These are phyloP conservation scores for Bauhinia variegata DNA, from an alignment of 306 rosid species.

Conservation along the genomic window DNA sequence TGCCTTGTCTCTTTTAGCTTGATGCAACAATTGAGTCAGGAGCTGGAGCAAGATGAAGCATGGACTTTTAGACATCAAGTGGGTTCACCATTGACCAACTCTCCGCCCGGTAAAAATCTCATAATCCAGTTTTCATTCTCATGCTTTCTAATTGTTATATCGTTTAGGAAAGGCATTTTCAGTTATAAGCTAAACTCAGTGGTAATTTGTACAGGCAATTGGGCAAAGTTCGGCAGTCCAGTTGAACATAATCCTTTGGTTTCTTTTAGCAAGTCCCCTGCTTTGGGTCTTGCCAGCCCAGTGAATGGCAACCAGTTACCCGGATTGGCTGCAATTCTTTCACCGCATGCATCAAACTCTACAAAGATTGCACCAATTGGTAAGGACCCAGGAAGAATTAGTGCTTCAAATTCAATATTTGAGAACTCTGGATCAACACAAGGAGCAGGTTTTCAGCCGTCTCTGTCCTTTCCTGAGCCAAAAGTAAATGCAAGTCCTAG, in stretches of 20 bases:
- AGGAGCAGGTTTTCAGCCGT: constrained; percentile 51
- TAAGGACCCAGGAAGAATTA: constrained; percentile 64
- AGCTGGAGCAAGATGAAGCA: constrained; percentile 68
- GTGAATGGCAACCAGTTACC: constrained; percentile 56
- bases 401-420: constrained; percentile 44
- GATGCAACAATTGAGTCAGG: constrained; percentile 75
- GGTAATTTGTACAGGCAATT: constrained; percentile 51
- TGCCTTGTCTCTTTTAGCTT: constrained; percentile 41
- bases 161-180: constrained; percentile 3
- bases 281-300: constrained; percentile 57
- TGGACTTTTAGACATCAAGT: constrained; percentile 59
- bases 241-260: constrained; percentile 58
- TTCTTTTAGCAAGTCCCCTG: constrained; percentile 62
- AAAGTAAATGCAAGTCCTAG: constrained; percentile 56
- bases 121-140: constrained; percentile 1
- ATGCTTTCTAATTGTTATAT: not conserved
- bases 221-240: constrained; percentile 67
- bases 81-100: constrained; percentile 65
- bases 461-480: constrained; percentile 59
- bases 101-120: constrained; percentile 65
- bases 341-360: constrained; percentile 54
- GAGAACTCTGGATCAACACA: constrained; percentile 41
- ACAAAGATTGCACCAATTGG: constrained; percentile 74
- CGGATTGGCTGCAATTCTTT: constrained; percentile 73
- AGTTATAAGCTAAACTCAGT: constrained; percentile 26